phyloP scores from a whole-genome alignment of 176 grass and related monocot genomes.

The Ananas comosus region DNA sequence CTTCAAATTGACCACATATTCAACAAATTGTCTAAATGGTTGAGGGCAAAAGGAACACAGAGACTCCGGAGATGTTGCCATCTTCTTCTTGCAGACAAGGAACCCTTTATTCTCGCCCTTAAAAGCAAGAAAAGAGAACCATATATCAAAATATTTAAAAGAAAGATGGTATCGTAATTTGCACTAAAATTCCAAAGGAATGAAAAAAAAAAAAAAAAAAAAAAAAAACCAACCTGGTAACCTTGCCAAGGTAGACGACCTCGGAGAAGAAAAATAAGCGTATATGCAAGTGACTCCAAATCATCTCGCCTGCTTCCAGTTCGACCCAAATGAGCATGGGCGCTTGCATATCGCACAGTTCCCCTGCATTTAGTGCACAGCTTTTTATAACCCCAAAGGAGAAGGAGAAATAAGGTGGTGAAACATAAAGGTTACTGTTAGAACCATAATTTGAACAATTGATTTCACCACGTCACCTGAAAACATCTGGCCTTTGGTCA shows the following conservation, averaged over 20 bases:
- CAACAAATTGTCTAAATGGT: conserved; percentile 74
- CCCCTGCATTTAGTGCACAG: conserved; percentile 28
- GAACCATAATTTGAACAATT: conserved; percentile 5
- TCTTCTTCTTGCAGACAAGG: conserved; percentile 96
- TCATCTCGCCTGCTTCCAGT: conserved; percentile 92
- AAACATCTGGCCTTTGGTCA: conserved; percentile 68
- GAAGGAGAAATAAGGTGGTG: background rate
- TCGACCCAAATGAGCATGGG: conserved; percentile 86
- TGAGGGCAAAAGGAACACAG: conserved; percentile 82
- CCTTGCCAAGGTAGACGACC: conserved; percentile 94
- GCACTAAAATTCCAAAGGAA: conserved; percentile 1
- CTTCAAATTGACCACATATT: conserved; percentile 87
- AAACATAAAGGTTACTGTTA: background rate
- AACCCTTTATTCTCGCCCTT: conserved; percentile 96
- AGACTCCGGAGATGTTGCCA: conserved; percentile 79
- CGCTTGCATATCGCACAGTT: conserved; percentile 89
- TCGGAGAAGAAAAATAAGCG: conserved; percentile 88
- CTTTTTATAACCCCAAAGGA: background rate
- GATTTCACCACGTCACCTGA: conserved; percentile 44
- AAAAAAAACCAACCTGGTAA: conserved; percentile 56
- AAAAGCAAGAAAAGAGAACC: conserved; percentile 23
- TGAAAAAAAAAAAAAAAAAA: conserved; percentile 16
- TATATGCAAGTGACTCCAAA: conserved; percentile 89
- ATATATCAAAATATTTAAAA: background rate
- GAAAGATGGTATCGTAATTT: background rate